Conservation (phyloP, 768 basidiomycete species). For the Porpolomopsis calyptriformis region DNA sequence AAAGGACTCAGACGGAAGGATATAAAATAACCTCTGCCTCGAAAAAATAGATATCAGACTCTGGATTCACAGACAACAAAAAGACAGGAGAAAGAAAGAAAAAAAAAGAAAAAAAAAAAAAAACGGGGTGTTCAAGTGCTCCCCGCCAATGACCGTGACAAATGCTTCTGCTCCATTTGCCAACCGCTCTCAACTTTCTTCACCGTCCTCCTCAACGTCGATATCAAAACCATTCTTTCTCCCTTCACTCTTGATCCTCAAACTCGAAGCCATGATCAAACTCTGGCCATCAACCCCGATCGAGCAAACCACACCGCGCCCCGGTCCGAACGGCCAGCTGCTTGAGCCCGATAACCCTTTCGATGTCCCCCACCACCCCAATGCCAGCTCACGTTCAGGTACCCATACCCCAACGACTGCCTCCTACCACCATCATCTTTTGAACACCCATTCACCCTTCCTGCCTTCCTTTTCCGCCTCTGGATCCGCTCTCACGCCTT, state of each 20-base stretch:
- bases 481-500: slow-evolving; percentile 34
- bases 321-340: slow-evolving; percentile 25
- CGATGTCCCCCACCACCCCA: slow-evolving; percentile 24
- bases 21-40: background rate
- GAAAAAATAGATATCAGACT: no score
- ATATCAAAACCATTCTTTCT: slow-evolving; percentile 4
- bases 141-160: background rate
- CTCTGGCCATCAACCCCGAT: slow-evolving; percentile 47
- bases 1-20: background rate
- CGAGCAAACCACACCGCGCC: slow-evolving; percentile 55
- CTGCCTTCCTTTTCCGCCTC: slow-evolving; percentile 20
- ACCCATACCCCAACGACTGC: slow-evolving; percentile 22
- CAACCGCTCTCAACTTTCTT: slow-evolving; percentile 2
- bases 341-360: slow-evolving; percentile 48
- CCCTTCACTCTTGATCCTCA: slow-evolving; percentile 14
- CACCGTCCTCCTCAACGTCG: slow-evolving; percentile 2
- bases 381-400: slow-evolving; percentile 8
- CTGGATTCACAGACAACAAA: no score
- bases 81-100: no score
- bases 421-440: slow-evolving; percentile 29
- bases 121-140: no score
- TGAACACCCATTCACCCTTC: slow-evolving; percentile 18
- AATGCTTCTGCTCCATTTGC: background rate
- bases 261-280: slow-evolving; percentile 43
- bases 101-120: no score